Conservation (phyloP, 1,284 basidiomycete genomes). For the Neonothopanus nambi region DNA sequence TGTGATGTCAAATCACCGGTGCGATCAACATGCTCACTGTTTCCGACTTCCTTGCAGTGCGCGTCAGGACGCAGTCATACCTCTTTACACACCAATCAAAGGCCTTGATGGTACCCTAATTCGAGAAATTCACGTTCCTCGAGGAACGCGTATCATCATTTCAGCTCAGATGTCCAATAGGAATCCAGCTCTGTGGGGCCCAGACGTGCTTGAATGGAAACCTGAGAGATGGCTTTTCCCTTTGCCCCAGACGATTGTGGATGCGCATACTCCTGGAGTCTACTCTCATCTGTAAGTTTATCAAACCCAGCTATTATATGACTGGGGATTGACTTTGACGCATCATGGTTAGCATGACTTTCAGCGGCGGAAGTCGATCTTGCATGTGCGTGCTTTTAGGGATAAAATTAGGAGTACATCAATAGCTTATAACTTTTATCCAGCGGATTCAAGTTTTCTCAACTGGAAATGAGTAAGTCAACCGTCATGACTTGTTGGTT, state of each 20-base stretch:
- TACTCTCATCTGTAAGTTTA: constrained; percentile 17
- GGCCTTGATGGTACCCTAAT: constrained; percentile 29
- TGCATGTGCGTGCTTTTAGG: constrained; percentile 26
- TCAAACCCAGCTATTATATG: neutral
- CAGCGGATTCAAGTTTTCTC: constrained; percentile 33
- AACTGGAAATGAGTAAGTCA: constrained; percentile 33
- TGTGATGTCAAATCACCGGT: neutral
- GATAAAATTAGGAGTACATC: neutral
- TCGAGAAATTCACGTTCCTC: constrained; percentile 26
- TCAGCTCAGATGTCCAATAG: constrained; percentile 29
- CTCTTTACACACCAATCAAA: constrained; percentile 23
- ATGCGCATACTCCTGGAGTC: constrained; percentile 15
- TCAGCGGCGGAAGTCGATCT: constrained; percentile 29
- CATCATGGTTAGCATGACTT: constrained; percentile 28
- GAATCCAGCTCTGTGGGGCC: constrained; percentile 33
- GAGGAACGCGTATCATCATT: constrained; percentile 25
- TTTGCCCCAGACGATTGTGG: constrained; percentile 22
- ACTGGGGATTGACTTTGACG: neutral
- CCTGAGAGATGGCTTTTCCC: constrained; percentile 34
- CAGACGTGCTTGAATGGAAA: constrained; percentile 35
- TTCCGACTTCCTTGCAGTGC: constrained; percentile 17
- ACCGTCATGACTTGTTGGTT: neutral
- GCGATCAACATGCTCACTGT: neutral
- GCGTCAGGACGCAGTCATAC: constrained; percentile 21
- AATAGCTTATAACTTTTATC: neutral